Evolutionary conservation across 768 basidiomycete species (phyloP).

Genomic region (Leccinum fibrillosum): DNA sequence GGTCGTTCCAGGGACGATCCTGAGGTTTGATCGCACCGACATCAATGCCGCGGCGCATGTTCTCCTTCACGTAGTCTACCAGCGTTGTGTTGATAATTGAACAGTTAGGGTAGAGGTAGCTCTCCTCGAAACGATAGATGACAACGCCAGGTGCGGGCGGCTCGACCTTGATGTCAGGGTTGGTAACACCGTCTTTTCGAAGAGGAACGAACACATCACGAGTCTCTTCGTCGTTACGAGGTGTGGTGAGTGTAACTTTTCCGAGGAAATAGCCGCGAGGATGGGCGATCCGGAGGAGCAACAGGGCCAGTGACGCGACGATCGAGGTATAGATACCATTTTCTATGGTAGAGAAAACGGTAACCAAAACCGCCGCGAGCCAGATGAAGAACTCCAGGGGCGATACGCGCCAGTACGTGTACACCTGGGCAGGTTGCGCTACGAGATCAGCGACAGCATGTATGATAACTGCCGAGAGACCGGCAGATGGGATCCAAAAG

Average conservation of each 20-base stretch:
- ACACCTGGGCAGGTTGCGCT: not conserved
- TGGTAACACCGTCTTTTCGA: not conserved
- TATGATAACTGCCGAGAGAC: not conserved
- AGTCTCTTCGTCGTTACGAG: not conserved
- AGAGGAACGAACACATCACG: not conserved
- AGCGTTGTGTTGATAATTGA: not conserved
- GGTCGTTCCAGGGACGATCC: not conserved
- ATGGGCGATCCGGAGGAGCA: not conserved
- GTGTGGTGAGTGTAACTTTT: not conserved
- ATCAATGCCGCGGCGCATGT: not conserved
- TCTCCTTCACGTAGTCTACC: not conserved
- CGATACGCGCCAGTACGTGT: not conserved
- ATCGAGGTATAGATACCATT: not conserved
- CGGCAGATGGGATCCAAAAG: not conserved
- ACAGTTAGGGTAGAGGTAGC: not conserved
- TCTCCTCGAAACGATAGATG: not conserved
- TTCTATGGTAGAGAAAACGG: not conserved
- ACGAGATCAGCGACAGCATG: not conserved
- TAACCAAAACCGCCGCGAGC: not conserved
- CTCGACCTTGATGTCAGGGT: not conserved
- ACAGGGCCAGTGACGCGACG: not conserved
- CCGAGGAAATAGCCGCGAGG: not conserved
- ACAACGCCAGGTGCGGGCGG: not conserved
- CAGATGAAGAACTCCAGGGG: not conserved
- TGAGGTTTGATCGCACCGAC: not conserved